These are phyloP conservation scores for Penicillium tannophilum DNA, from an alignment of 495 filamentous ascomycete species.

Conservation along the genomic window DNA sequence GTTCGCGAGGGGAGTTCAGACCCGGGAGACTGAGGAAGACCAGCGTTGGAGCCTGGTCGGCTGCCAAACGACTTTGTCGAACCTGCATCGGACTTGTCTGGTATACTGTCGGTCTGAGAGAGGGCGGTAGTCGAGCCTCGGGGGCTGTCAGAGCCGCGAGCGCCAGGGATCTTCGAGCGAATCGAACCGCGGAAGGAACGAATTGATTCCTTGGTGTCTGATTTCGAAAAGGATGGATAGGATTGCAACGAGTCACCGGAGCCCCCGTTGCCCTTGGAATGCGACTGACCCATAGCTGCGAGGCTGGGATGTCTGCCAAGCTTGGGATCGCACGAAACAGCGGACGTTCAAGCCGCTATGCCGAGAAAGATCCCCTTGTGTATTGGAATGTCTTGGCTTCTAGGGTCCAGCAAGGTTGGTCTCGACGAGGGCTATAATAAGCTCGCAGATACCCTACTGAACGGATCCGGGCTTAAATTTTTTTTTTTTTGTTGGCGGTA, in stretches of 20 bases:
- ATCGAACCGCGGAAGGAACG: conserved; percentile 78
- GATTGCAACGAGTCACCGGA: conserved; percentile 65
- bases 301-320: conserved; percentile 43
- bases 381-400: conserved; percentile 46
- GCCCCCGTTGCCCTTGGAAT: conserved; percentile 73
- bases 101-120: conserved; percentile 55
- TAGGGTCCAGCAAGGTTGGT: conserved; percentile 16
- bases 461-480: background rate
- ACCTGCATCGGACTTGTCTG: conserved; percentile 73
- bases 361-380: conserved; percentile 29
- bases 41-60: conserved; percentile 44
- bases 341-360: conserved; percentile 28
- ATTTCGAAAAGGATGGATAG: conserved; percentile 88
- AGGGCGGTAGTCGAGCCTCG: conserved; percentile 68
- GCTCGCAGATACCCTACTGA: conserved; percentile 7
- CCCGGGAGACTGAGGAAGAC: conserved; percentile 37
- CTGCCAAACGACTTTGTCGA: conserved; percentile 71
- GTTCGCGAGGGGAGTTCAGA: conserved; percentile 40
- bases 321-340: conserved; percentile 30
- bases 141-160: conserved; percentile 71
- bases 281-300: conserved; percentile 83
- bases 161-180: conserved; percentile 72
- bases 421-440: conserved; percentile 28
- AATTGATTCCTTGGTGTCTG: conserved; percentile 92
- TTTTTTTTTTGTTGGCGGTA: conserved; percentile 5